Base-by-base conservation (phyloP, 1,284 basidiomycete species). In the Paramarasmius palmivorus region DNA sequence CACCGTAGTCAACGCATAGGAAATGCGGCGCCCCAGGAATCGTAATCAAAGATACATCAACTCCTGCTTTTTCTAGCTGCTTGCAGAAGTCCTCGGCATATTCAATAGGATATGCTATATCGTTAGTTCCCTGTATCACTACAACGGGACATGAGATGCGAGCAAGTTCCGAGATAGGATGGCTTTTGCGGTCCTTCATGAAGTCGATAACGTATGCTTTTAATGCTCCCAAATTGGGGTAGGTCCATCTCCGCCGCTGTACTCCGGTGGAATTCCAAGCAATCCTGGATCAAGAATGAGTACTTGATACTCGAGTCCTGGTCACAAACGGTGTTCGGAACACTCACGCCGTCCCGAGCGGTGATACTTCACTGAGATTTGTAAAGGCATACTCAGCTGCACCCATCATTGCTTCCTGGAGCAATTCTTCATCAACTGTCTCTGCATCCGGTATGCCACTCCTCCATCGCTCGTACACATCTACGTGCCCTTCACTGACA, bases 11-110 rank as follows among this genome's bases (percentile, higher is more conserved):
- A 3, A 68, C 63, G 39, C 59, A 62, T 14, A 69, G 69, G 53
- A 68, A 72, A 53, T 73, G 73, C 2, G 68, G 65, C 14, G 71
- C 72, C 19, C 58, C 62, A 3, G 59, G 48, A 3, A 73, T 53
- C 2, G 59, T 50, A 3, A 57, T 39, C 1, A 74, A 46, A 4
- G 63, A 54, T 14, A 64, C 69, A 12, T 66, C 47, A 9, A 73
- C 57, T 0, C 61, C 68, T 1, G 66, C 69, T 15, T 59, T 56
- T 37, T 58, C 34, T 26, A 74, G 53, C 10, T 48, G 48, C 19
- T 65, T 54, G 4, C 57, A 50, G 5, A 73, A 61, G 49, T 67
- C 61, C 42, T 70, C 56, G 1, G 59, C 57, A 22, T 56, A 53
- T 26, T 41, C 39, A 7, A 41, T 1, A 4, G 42, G 26, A 25